phyloP scores from a whole-genome alignment of 306 rosid species.

The Dryas alaskensis region DNA sequence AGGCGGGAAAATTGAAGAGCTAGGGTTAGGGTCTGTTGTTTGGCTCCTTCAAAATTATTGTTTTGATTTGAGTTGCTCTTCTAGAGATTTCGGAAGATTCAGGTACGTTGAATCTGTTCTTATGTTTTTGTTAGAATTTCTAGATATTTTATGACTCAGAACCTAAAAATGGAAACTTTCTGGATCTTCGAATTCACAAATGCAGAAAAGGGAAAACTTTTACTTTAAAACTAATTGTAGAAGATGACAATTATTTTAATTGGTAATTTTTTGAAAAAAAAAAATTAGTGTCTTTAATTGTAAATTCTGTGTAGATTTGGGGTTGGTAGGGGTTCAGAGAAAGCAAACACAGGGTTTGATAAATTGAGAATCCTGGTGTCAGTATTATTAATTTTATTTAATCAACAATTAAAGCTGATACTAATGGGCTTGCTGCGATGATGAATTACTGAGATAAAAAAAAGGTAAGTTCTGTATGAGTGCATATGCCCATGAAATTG shows the following conservation, averaged over 20 bases:
- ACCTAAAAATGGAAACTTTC: background rate
- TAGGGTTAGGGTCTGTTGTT: constrained; percentile 8
- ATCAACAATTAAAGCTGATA: background rate
- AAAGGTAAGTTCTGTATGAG: background rate
- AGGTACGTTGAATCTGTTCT: constrained; percentile 11
- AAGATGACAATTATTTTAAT: background rate
- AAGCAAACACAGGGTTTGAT: background rate
- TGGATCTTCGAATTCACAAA: background rate
- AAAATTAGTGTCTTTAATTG: background rate
- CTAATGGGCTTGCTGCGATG: background rate
- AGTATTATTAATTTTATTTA: no score
- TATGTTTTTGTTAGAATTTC: background rate
- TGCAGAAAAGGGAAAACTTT: background rate
- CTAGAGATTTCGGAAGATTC: background rate
- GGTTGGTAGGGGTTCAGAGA: background rate
- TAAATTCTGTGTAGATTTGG: background rate
- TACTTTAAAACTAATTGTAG: background rate
- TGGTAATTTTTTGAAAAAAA: background rate
- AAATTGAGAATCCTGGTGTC: background rate
- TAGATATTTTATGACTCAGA: background rate
- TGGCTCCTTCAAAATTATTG: background rate
- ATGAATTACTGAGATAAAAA: background rate
- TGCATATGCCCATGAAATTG: background rate
- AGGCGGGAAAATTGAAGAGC: constrained; percentile 11
- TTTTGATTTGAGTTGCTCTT: background rate